Base-by-base conservation (phyloP, 306 rosid species). In the Cicer cuneatum region DNA sequence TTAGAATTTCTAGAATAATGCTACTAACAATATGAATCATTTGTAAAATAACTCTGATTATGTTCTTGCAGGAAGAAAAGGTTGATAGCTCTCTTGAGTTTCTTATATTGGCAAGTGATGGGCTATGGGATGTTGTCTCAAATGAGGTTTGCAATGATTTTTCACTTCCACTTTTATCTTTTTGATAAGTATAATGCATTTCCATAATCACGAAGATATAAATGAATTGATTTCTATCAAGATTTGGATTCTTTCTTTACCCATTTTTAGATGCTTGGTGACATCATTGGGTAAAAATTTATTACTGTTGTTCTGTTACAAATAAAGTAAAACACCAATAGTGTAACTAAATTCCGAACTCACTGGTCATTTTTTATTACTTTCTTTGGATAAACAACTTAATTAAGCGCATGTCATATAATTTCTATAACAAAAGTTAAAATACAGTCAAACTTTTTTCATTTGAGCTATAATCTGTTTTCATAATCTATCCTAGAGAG, bases 81-180 rank as follows among this genome's bases (percentile, higher is more conserved):
- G 82, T 94, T 39, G 98, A 91, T 67, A 88, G 89, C 86, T 86
- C 97, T 49, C 96, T 94, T 6, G 98, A 94, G 87, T 91, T 94
- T 86, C 97, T 94, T 74, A 94, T 94, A 74, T 84, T 94, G 80
- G 98, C 98, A 18, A 94, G 98, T 69, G 98, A 94, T 68, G 98
- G 98, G 46, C 83, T 94, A 61, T 94, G 98, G 97, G 98, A 91
- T 80, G 98, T 94, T 57, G 98, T 94, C 86, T 71, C 93, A 59
- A 94, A 94, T 7, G 97, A 94, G 98, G 98, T 94, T 73, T 47
- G 76, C 73, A 60, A 39, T 56, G 39, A 66, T 71, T 80, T 80
- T 75, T 74, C 46, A 53, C 19, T 62, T 58, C 29, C 61, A 6
- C 43, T 19, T 59, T 64, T 38, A 13, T 47, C 47, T 8, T 7